phyloP scores from a whole-genome alignment of 1,284 basidiomycete species.

The Cutaneotrichosporon mucoides region DNA sequence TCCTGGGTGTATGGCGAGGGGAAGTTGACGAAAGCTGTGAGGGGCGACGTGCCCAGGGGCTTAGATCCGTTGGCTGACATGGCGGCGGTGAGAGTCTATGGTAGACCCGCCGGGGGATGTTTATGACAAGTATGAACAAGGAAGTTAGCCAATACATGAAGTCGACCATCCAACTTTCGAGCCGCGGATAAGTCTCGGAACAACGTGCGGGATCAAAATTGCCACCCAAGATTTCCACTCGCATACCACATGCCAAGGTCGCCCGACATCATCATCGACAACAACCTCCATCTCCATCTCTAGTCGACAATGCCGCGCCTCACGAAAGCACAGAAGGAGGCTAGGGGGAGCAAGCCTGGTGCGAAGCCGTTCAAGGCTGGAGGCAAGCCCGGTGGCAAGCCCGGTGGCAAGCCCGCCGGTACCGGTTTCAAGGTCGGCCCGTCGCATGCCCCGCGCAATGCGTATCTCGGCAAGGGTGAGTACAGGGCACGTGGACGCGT shows the following conservation, averaged over 20 bases:
- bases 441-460: slow-evolving; percentile 41
- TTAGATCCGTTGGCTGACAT: not conserved
- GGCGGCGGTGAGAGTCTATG: too few species aligned
- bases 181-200: not conserved
- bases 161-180: not conserved
- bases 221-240: not conserved
- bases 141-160: too few species aligned
- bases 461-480: slow-evolving; percentile 51
- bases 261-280: too few species aligned
- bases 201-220: not conserved
- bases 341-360: slow-evolving; percentile 12
- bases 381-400: slow-evolving; percentile 3
- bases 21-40: slow-evolving; percentile 63
- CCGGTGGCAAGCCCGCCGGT: not conserved
- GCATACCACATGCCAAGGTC: not conserved
- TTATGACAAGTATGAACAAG: too few species aligned
- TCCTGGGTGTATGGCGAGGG: slow-evolving; percentile 70
- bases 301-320: slow-evolving; percentile 34
- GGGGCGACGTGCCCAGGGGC: not conserved
- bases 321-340: slow-evolving; percentile 40
- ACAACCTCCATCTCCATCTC: not conserved
- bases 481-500: not conserved
- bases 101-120: too few species aligned
- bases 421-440: slow-evolving; percentile 47
- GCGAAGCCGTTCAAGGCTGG: too few species aligned